A percentile compares a stretch with the other conserved stretches of the same genome.
Conservation (phyloP, 345 rosid genomes). For the Citropsis articulata region DNA sequence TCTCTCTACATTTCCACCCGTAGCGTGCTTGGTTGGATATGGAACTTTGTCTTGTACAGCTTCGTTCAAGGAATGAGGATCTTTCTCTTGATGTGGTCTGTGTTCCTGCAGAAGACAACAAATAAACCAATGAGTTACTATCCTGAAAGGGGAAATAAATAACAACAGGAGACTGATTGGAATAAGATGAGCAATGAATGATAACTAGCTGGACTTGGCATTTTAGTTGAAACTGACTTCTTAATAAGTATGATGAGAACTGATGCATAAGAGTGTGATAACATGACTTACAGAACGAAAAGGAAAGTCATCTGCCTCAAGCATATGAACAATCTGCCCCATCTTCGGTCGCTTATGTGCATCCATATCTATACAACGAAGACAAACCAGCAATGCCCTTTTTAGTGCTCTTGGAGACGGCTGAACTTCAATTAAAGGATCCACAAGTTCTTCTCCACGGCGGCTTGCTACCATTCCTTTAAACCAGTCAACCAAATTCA, state of each 20-base stretch:
- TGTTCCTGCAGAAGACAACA: slow-evolving; percentile 40
- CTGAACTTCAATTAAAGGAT: slow-evolving; percentile 62
- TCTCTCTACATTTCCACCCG: slow-evolving; percentile 19
- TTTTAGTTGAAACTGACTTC: neutral
- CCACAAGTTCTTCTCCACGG: slow-evolving; percentile 78
- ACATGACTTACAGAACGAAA: slow-evolving; percentile 69
- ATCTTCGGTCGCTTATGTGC: slow-evolving; percentile 83
- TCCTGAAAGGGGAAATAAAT: neutral
- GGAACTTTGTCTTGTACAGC: slow-evolving; percentile 12
- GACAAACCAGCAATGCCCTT: slow-evolving; percentile 75
- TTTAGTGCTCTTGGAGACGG: slow-evolving; percentile 74
- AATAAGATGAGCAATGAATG: neutral
- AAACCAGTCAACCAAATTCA: slow-evolving; percentile 96
- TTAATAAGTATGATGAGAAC: neutral
- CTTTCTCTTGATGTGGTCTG: slow-evolving; percentile 37
- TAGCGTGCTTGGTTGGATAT: slow-evolving; percentile 15
- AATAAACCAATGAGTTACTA: neutral
- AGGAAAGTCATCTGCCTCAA: slow-evolving; percentile 89
- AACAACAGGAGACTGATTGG: neutral
- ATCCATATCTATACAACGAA: slow-evolving; percentile 92
- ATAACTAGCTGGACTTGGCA: neutral
- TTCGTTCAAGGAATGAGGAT: slow-evolving; percentile 21
- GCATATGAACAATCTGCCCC: slow-evolving; percentile 98
- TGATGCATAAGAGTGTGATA: neutral
- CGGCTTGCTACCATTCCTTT: slow-evolving; percentile 92